phyloP scores from a whole-genome alignment of 345 rosid genomes.

The Populus tremula region DNA sequence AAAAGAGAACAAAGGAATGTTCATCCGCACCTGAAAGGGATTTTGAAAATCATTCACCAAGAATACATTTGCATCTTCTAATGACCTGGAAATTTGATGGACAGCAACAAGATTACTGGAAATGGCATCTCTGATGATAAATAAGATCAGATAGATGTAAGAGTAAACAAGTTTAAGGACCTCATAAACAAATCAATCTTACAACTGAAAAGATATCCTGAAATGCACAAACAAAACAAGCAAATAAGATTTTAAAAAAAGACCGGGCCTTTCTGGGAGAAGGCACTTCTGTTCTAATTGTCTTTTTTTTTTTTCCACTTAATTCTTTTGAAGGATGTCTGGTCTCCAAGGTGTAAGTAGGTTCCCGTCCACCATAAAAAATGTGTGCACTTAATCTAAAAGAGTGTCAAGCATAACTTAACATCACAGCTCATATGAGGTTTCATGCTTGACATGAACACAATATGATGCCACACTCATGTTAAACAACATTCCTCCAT shows the following conservation, averaged over 20 bases:
- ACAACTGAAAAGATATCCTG: not conserved
- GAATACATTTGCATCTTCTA: constrained; percentile 86
- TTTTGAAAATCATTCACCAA: constrained; percentile 83
- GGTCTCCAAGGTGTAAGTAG: not conserved
- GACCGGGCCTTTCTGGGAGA: not conserved
- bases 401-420: not conserved
- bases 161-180: not conserved
- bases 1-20: not conserved
- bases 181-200: not conserved
- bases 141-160: constrained; percentile 8
- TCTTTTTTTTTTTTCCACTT: not conserved
- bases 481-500: constrained; percentile 4
- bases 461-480: not conserved
- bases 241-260: not conserved
- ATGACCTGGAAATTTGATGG: constrained; percentile 55
- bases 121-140: constrained; percentile 4
- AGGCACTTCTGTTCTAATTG: not conserved
- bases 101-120: constrained; percentile 12
- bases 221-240: not conserved
- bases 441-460: not conserved
- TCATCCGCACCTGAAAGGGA: constrained; percentile 70
- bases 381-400: not conserved
- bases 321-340: not conserved
- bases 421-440: not conserved
- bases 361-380: not conserved